Percentiles rank a stretch among this genome's conserved stretches.
Evolutionary conservation across 73 alveolate species (phyloP).

Genomic region (Paramecium tetraurelia): DNA sequence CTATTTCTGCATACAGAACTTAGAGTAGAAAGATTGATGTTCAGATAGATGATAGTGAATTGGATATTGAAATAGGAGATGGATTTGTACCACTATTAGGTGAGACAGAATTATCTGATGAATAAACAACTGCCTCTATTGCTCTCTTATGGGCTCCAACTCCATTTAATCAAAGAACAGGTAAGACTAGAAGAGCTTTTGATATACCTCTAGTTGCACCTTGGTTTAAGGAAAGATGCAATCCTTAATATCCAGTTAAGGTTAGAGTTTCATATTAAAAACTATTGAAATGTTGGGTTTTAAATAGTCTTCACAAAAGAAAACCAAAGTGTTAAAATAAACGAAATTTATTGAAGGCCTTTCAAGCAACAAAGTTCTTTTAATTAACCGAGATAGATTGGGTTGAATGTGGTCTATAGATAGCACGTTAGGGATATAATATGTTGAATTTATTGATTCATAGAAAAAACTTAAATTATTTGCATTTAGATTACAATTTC

Average conservation of each 20-base stretch:
- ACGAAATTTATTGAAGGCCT: constrained; percentile 96
- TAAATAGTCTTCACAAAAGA: constrained; percentile 95
- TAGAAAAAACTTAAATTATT: constrained; percentile 98
- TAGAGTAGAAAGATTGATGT: constrained; percentile 69
- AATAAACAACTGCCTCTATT: constrained; percentile 95
- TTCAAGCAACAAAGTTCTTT: constrained; percentile 98
- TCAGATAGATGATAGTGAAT: constrained; percentile 72
- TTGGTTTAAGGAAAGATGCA: constrained; percentile 99
- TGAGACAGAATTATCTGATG: constrained; percentile 93
- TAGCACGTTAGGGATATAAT: constrained; percentile 99
- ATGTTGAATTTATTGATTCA: constrained; percentile 99
- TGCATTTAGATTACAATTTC: constrained; percentile 99
- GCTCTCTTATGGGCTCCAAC: constrained; percentile 98
- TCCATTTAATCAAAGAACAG: constrained; percentile 99
- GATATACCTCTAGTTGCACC: constrained; percentile 98
- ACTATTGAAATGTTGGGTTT: constrained; percentile 98
- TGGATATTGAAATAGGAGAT: constrained; percentile 68
- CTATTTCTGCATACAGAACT: constrained; percentile 94
- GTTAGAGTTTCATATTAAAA: constrained; percentile 99
- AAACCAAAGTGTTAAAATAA: constrained; percentile 95
- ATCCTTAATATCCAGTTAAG: constrained; percentile 96
- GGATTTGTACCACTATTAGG: constrained; percentile 86
- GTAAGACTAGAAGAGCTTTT: constrained; percentile 95
- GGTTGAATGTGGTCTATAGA: constrained; percentile 99
- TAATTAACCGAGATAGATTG: constrained; percentile 99